Percentiles rank a stretch among this genome's conserved stretches.
These are phyloP conservation scores for Pilasporangium apinafurcum DNA, from an alignment of 352 stramenopile genomes.

Conservation along the genomic window DNA sequence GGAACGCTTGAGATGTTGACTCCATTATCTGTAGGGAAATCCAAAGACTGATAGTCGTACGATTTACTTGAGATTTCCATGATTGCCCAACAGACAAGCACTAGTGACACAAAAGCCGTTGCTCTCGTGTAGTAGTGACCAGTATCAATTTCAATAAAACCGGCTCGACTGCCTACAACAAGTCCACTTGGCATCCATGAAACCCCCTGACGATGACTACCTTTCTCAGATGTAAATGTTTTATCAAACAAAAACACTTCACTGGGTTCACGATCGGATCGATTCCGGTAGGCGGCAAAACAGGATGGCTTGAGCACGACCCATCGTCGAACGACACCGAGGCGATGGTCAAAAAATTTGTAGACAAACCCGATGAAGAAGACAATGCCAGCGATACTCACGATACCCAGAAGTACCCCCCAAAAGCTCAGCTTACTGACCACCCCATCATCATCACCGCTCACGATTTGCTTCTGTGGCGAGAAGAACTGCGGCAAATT, in stretches of 20 bases:
- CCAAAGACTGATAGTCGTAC: conserved; percentile 53
- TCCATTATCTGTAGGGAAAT: conserved; percentile 17
- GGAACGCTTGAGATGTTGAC: conserved; percentile 10
- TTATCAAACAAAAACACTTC: conserved; percentile 87
- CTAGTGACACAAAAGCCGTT: conserved; percentile 54
- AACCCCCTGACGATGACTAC: conserved; percentile 76
- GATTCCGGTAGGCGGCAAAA: conserved; percentile 75
- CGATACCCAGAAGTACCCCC: conserved; percentile 51
- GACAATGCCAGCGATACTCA: conserved; percentile 39
- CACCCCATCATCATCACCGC: conserved; percentile 26
- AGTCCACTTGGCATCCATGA: conserved; percentile 86
- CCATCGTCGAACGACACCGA: conserved; percentile 82
- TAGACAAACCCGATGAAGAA: conserved; percentile 79
- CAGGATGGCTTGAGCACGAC: conserved; percentile 84
- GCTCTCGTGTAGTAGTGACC: conserved; percentile 83
- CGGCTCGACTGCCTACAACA: conserved; percentile 68
- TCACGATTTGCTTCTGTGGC: conserved; percentile 52
- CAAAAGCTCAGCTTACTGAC: conserved; percentile 38
- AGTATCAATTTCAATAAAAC: conserved; percentile 82
- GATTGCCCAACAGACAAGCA: conserved; percentile 61
- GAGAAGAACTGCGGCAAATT: conserved; percentile 64
- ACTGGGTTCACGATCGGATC: conserved; percentile 67
- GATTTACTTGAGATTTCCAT: conserved; percentile 48
- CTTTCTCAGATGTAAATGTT: conserved; percentile 68
- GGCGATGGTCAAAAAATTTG: conserved; percentile 84